phyloP scores from a whole-genome alignment of 176 grass and related monocot species.

The Alopecurus myosuroides region DNA sequence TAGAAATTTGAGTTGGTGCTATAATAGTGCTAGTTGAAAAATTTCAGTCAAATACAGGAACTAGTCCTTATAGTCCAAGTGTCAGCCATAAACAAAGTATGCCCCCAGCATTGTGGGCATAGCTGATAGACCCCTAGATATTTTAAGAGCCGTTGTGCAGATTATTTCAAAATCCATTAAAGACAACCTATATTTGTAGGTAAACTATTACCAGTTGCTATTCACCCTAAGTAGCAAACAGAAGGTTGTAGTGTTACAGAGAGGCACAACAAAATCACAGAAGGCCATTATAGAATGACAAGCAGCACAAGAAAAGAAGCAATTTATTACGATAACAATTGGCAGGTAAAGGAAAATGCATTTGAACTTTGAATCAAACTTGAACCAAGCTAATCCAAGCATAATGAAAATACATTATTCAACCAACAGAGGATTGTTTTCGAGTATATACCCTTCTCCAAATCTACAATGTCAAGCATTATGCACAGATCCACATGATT shows the following conservation, averaged over 20 bases:
- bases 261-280: neutral
- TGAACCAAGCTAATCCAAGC: neutral
- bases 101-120: neutral
- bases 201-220: neutral
- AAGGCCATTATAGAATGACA: neutral
- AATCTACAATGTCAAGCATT: slow-evolving; percentile 66
- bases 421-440: neutral
- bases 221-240: neutral
- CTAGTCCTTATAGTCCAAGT: neutral
- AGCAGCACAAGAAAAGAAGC: neutral
- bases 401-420: neutral
- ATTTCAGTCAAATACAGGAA: neutral
- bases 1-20: neutral
- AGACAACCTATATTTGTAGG: neutral
- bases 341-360: neutral
- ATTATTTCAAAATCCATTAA: neutral
- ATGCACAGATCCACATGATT: slow-evolving; percentile 87
- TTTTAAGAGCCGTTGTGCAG: neutral
- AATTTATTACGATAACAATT: neutral
- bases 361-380: neutral
- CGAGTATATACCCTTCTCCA: slow-evolving; percentile 68
- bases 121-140: neutral
- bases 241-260: neutral
- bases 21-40: neutral
- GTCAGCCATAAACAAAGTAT: neutral